A percentile compares a stretch with the other conserved stretches of the same genome.
Conservation (phyloP, 225 moss, liverwort and hornwort genomes). For the Straminergon stramineum region DNA sequence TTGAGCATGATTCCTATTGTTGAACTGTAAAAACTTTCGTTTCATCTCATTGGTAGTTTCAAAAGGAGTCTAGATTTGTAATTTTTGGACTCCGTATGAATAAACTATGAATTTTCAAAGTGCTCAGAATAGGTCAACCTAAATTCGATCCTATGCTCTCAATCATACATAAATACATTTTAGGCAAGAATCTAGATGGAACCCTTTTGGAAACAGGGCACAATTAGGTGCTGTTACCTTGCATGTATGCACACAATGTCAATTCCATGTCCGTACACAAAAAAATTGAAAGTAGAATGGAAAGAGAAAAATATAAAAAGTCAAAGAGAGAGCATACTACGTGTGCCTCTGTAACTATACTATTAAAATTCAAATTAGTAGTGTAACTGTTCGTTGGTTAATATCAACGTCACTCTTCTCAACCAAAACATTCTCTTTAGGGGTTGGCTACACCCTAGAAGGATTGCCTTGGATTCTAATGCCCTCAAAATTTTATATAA, state of each 20-base stretch:
- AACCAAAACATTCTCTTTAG: neutral
- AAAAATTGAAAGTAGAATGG: neutral
- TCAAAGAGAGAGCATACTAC: neutral
- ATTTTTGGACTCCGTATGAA: neutral
- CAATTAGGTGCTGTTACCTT: neutral
- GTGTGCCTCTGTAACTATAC: neutral
- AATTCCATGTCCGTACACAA: neutral
- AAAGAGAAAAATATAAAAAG: neutral
- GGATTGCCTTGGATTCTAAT: neutral
- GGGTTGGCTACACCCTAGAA: too few species aligned
- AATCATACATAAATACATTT: too few species aligned
- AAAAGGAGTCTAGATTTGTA: neutral
- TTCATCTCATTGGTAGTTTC: neutral
- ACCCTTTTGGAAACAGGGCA: neutral
- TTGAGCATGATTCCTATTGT: neutral
- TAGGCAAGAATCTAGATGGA: neutral
- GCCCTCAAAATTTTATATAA: neutral
- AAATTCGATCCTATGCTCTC: neutral
- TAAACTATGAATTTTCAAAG: neutral
- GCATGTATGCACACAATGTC: neutral
- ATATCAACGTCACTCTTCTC: neutral
- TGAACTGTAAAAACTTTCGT: neutral
- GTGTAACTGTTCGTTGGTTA: neutral
- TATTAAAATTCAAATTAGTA: neutral
- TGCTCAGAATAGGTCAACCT: neutral